Conservation (phyloP, 2,329 filamentous ascomycete species). For the Rugonectria rugulosa region DNA sequence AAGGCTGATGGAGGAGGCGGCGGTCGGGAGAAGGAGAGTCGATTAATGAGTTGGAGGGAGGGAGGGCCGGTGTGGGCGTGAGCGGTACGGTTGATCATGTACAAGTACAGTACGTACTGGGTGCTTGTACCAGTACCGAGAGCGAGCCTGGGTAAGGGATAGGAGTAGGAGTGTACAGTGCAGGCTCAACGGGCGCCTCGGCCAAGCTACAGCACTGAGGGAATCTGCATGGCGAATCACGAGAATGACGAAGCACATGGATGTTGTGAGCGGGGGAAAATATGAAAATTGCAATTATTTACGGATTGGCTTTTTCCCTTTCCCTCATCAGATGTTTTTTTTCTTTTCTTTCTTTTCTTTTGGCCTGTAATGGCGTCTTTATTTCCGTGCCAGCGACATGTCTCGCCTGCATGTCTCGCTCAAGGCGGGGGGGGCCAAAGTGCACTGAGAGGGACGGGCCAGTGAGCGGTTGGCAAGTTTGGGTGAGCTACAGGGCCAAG, state of each 20-base stretch:
- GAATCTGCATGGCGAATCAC: too few species aligned
- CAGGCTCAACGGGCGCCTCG: too few species aligned
- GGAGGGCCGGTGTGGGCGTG: constrained; percentile 8
- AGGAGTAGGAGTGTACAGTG: too few species aligned
- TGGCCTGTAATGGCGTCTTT: background rate
- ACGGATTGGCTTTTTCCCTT: background rate
- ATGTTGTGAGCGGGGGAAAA: too few species aligned
- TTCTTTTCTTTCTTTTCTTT: background rate
- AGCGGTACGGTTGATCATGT: constrained; percentile 5
- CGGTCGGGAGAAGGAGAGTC: constrained; percentile 19
- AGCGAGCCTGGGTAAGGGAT: too few species aligned
- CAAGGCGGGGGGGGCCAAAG: background rate
- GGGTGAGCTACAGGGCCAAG: background rate
- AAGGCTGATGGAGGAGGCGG: constrained; percentile 22
- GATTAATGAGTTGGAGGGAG: constrained; percentile 18
- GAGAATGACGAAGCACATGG: too few species aligned
- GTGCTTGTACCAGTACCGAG: too few species aligned
- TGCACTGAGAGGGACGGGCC: background rate
- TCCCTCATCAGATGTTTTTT: background rate
- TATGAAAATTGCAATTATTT: too few species aligned
- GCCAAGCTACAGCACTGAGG: too few species aligned
- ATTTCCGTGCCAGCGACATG: background rate
- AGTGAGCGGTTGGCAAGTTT: background rate
- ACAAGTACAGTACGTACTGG: constrained; percentile 16
- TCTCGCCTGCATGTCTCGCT: background rate